Evolutionary conservation across 2,329 filamentous ascomycete genomes (phyloP), one percentile per base, ranked within the genome.

Genomic region (Claviceps pazoutovae): DNA sequence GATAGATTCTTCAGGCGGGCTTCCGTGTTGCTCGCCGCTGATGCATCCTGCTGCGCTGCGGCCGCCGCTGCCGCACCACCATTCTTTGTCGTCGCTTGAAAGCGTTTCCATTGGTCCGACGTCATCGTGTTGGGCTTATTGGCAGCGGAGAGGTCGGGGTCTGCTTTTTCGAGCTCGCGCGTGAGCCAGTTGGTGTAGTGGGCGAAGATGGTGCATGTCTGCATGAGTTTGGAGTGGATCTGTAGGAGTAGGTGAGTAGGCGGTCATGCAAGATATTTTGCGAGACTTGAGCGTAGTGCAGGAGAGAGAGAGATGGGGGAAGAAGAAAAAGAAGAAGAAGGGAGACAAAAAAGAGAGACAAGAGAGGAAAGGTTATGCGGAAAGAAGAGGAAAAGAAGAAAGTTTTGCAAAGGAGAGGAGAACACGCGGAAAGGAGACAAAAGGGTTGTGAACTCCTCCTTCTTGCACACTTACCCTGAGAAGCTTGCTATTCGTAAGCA

Each of bases 401-500:
- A 21, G 21, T 21, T 21, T 21, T 21, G 3, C 21, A 42, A 17
- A 42, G 39, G 19, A 17, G 11, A 17, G 17, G 39, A 42, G 0
- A n/a, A 11, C 30, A 9, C 9, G 30, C 4, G 5, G n/a, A n/a
- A 39, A 16, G n/a, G 37, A n/a, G 14, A 17, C 17, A 19, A 17
- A 19, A 17, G 4, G 4, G 17, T 8, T n/a, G n/a, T 19, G 17
- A 42, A 21, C 16, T 16, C 23, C 42, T 16, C 21, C 21, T 21
- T 21, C 21, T 21, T 21, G 21, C 21, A 21, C 13, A 67, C 74
- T 57, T 76, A 95, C 91, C 69, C 88, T 84, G 5, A 98, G 71
- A 6, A 98, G 76, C 71, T 95, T 96, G 64, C 88, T 88, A 66
- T 98, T 96, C 19, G 93, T 98, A 57, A 98, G 76, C 89, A 97